A percentile compares a stretch with the other conserved stretches of the same genome.
phyloP scores from a whole-genome alignment of 169 alveolate genomes.

The Eimeria necatrix region DNA sequence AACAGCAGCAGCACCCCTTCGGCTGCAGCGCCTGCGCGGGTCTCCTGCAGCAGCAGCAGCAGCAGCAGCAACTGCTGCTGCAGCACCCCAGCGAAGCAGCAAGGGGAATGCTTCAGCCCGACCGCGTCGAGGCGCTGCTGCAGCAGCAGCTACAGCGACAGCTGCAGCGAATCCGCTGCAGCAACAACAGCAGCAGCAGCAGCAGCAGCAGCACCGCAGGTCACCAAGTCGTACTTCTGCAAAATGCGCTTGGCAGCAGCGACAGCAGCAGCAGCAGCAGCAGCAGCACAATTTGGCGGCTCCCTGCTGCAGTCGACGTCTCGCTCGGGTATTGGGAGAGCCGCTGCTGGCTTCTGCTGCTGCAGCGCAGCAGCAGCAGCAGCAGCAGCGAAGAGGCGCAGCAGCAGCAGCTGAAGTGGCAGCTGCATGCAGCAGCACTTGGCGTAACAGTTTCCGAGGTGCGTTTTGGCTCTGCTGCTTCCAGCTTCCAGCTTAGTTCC shows the following conservation, averaged over 20 bases:
- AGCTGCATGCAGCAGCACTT: conserved; percentile 52
- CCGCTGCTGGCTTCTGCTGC: conserved; percentile 53
- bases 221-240: conserved; percentile 19
- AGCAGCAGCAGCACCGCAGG: background rate
- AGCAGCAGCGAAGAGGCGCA: conserved; percentile 26
- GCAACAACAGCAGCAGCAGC: conserved; percentile 12
- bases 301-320: conserved; percentile 1
- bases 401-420: conserved; percentile 55
- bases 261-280: conserved; percentile 45
- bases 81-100: conserved; percentile 36
- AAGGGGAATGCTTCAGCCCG: conserved; percentile 43
- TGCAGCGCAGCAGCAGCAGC: conserved; percentile 68
- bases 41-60: conserved; percentile 63
- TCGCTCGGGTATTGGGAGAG: conserved; percentile 65
- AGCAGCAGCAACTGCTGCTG: conserved; percentile 17
- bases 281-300: background rate
- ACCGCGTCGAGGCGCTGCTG: conserved; percentile 67
- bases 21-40: conserved; percentile 37
- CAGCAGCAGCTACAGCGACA: conserved; percentile 52
- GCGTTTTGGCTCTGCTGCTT: background rate
- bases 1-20: conserved; percentile 61
- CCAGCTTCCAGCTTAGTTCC: background rate
- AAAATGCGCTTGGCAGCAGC: conserved; percentile 45
- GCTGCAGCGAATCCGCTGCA: background rate
- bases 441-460: conserved; percentile 60